Conservation (phyloP, 371 early-diverging fungal species). For the Quaeritorhiza haematococci region DNA sequence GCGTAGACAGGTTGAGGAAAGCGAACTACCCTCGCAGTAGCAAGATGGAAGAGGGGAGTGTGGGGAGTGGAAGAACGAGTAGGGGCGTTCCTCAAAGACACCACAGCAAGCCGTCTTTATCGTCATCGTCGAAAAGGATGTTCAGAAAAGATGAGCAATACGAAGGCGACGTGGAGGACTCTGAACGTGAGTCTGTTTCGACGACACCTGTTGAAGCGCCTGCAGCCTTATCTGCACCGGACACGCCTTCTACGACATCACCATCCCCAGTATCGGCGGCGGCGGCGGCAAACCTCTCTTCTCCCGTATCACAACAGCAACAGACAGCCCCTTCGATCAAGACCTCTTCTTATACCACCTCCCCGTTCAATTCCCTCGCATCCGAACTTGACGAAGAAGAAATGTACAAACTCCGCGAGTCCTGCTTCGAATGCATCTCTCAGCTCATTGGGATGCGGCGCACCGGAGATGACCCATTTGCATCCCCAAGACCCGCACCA, state of each 20-base stretch:
- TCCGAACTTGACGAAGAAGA: constrained; percentile 57
- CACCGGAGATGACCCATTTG: not conserved
- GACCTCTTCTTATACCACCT: no score
- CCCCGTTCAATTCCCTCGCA: constrained; percentile 7
- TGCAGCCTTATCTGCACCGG: not conserved
- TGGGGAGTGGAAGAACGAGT: no score
- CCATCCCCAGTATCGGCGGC: no score
- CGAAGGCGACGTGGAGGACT: constrained; percentile 24
- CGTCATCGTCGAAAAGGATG: no score
- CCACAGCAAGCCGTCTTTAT: no score
- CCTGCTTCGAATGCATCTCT: constrained; percentile 62
- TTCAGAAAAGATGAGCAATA: constrained; percentile 5
- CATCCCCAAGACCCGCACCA: no score
- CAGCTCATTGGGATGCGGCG: constrained; percentile 49
- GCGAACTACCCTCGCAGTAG: constrained; percentile 3
- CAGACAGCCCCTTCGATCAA: constrained; percentile 5
- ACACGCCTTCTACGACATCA: not conserved
- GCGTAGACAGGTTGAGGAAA: constrained; percentile 2
- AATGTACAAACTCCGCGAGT: no score
- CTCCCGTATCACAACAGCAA: not conserved
- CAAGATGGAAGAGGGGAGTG: no score
- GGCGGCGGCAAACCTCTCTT: not conserved
- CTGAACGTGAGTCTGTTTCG: constrained; percentile 16
- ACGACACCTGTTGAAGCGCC: no score
- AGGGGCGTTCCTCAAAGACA: not conserved